Evolutionary conservation across 768 basidiomycete species (phyloP).

Genomic region (Hericium coralloides): DNA sequence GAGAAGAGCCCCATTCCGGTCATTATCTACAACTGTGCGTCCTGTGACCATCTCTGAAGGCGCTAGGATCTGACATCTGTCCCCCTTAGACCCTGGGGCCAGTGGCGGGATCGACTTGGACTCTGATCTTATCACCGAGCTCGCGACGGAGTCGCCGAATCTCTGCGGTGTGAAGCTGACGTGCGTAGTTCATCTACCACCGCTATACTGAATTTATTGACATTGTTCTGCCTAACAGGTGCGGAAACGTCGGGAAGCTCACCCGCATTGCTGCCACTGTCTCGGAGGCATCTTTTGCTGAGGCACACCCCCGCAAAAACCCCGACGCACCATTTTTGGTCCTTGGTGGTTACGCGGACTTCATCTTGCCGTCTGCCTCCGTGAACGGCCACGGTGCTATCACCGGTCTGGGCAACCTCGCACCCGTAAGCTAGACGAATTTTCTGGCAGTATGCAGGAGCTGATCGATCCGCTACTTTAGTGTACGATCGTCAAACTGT

Average conservation of each 20-base stretch:
- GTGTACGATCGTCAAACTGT: constrained; percentile 52
- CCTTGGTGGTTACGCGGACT: constrained; percentile 80
- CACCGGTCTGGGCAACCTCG: constrained; percentile 80
- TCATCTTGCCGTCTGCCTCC: constrained; percentile 63
- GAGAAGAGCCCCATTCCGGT: constrained; percentile 80
- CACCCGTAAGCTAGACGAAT: constrained; percentile 42
- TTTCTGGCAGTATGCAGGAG: not conserved
- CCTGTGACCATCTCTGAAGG: not conserved
- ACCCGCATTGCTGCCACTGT: constrained; percentile 72
- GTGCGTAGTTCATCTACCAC: constrained; percentile 30
- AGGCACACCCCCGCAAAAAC: constrained; percentile 60
- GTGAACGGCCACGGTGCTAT: constrained; percentile 83
- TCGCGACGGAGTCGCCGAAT: constrained; percentile 71
- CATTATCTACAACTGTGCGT: constrained; percentile 81
- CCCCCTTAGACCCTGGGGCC: constrained; percentile 65
- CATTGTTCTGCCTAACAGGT: constrained; percentile 32
- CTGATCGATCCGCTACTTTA: constrained; percentile 18
- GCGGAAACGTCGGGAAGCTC: constrained; percentile 88
- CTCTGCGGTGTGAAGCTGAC: constrained; percentile 85
- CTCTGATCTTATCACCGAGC: constrained; percentile 76
- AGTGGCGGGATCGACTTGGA: constrained; percentile 87
- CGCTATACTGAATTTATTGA: constrained; percentile 2
- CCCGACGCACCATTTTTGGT: constrained; percentile 67
- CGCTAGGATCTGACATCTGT: not conserved
- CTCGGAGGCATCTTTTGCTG: constrained; percentile 44